Evolutionary conservation across 495 filamentous ascomycete species (phyloP).

Genomic region (Penicillium egyptiacum): DNA sequence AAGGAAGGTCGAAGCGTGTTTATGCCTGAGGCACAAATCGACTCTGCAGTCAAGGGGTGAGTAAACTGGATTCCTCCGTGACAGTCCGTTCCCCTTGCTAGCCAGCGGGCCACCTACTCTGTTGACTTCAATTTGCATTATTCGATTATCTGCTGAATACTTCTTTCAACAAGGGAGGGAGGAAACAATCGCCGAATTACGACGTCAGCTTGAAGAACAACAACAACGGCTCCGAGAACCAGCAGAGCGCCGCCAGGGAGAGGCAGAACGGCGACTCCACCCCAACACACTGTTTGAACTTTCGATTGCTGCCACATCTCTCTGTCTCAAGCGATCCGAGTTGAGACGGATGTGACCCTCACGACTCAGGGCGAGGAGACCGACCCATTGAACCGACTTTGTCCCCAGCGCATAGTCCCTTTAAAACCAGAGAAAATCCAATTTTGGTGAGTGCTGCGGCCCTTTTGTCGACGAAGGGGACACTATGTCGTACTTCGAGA

Average conservation of each 20-base stretch:
- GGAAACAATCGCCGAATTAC: slow-evolving; percentile 28
- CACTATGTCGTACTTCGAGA: slow-evolving; percentile 1
- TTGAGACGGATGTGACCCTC: slow-evolving; percentile 31
- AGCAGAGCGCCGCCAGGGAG: slow-evolving; percentile 6
- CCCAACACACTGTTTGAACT: slow-evolving; percentile 21
- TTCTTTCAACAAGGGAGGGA: slow-evolving; percentile 20
- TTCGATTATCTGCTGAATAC: slow-evolving; percentile 19
- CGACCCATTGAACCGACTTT: slow-evolving; percentile 27
- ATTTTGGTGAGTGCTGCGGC: not conserved
- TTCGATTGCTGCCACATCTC: slow-evolving; percentile 27
- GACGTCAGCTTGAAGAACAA: slow-evolving; percentile 22
- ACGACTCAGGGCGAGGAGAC: slow-evolving; percentile 29
- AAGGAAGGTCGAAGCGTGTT: no score
- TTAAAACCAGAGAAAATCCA: slow-evolving; percentile 7
- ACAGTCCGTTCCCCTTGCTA: not conserved
- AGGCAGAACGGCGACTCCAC: slow-evolving; percentile 23
- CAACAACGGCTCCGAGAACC: slow-evolving; percentile 15
- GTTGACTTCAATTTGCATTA: no score
- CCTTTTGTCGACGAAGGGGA: not conserved
- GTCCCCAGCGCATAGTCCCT: slow-evolving; percentile 24
- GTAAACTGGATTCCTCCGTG: slow-evolving; percentile 4
- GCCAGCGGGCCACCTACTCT: not conserved
- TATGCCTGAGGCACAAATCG: slow-evolving; percentile 14
- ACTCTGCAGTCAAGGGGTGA: slow-evolving; percentile 4
- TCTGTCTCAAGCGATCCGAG: slow-evolving; percentile 30